phyloP scores from a whole-genome alignment of 768 basidiomycete genomes.

The Auricularia cornea region DNA sequence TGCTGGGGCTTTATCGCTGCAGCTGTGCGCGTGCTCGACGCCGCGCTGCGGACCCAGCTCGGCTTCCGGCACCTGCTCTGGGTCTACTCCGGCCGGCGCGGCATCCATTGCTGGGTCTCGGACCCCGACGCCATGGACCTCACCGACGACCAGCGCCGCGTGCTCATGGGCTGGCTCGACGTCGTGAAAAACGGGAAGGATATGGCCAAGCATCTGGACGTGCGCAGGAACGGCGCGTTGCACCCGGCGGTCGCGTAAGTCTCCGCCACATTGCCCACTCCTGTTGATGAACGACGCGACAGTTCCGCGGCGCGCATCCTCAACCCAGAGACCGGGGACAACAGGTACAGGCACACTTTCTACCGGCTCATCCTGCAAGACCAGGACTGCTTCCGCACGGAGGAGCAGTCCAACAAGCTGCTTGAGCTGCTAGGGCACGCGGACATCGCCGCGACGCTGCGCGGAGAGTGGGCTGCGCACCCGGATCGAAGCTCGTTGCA shows the following conservation, averaged over 20 bases:
- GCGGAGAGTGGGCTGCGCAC: conserved; percentile 49
- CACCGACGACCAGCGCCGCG: conserved; percentile 83
- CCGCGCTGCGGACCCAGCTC: conserved; percentile 75
- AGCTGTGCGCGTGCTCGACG: conserved; percentile 82
- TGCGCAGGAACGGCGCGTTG: conserved; percentile 41
- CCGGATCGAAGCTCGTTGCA: conserved; percentile 48
- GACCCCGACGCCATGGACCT: conserved; percentile 81
- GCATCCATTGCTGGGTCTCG: conserved; percentile 97
- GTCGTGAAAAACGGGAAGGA: conserved; percentile 77
- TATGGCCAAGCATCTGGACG: conserved; percentile 72
- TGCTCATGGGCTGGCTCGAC: conserved; percentile 81
- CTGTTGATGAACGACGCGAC: not conserved
- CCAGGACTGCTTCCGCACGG: conserved; percentile 71
- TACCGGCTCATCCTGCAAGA: conserved; percentile 60
- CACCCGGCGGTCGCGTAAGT: conserved; percentile 71
- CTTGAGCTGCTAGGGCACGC: conserved; percentile 67
- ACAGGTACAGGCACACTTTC: conserved; percentile 41
- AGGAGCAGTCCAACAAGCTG: conserved; percentile 66
- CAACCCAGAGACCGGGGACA: not conserved
- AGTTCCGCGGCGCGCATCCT: not conserved
- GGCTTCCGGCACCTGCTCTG: conserved; percentile 86
- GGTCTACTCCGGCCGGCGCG: conserved; percentile 98
- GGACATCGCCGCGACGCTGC: conserved; percentile 38
- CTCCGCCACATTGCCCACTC: too few species aligned
- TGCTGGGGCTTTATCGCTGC: conserved; percentile 95